Percentiles rank a stretch among this genome's conserved stretches.
Evolutionary conservation across 495 filamentous ascomycete species (phyloP).

Genomic region (Tuber aestivum): DNA sequence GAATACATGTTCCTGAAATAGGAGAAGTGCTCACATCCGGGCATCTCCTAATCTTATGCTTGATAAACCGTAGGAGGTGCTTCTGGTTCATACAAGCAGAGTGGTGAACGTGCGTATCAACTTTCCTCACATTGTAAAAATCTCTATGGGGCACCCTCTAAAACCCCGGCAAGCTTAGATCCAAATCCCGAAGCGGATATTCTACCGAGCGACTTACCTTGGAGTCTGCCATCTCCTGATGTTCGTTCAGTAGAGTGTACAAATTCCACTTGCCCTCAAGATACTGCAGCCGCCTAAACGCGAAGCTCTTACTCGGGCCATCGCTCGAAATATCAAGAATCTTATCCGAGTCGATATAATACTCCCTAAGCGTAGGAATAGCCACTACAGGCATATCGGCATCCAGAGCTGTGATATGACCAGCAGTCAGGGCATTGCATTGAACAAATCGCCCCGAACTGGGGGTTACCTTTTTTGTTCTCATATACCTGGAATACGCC

Average conservation of each 20-base stretch:
- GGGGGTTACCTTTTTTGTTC: constrained; percentile 44
- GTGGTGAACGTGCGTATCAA: constrained; percentile 98
- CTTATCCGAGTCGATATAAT: constrained; percentile 88
- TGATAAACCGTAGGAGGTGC: constrained; percentile 94
- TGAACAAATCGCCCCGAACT: neutral
- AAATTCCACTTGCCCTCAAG: constrained; percentile 94
- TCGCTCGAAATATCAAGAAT: constrained; percentile 81
- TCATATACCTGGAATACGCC: constrained; percentile 91
- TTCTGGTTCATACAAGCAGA: constrained; percentile 99
- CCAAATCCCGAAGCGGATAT: neutral
- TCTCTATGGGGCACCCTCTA: constrained; percentile 85
- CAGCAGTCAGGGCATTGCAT: constrained; percentile 8
- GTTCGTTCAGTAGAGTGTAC: constrained; percentile 85
- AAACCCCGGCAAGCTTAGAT: neutral
- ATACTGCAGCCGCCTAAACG: constrained; percentile 88
- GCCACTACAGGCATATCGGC: constrained; percentile 62
- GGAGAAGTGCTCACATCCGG: constrained; percentile 53
- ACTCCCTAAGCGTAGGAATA: constrained; percentile 85
- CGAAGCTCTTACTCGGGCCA: constrained; percentile 93
- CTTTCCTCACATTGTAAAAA: constrained; percentile 98
- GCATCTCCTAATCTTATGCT: constrained; percentile 97
- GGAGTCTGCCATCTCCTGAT: constrained; percentile 95
- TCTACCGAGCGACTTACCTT: constrained; percentile 49
- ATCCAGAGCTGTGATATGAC: constrained; percentile 52
- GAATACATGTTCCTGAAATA: constrained; percentile 1